Percentiles rank a stretch among this genome's conserved stretches.
Evolutionary conservation across 2,329 filamentous ascomycete species (phyloP).

Genomic region (Trichoderma sp.): DNA sequence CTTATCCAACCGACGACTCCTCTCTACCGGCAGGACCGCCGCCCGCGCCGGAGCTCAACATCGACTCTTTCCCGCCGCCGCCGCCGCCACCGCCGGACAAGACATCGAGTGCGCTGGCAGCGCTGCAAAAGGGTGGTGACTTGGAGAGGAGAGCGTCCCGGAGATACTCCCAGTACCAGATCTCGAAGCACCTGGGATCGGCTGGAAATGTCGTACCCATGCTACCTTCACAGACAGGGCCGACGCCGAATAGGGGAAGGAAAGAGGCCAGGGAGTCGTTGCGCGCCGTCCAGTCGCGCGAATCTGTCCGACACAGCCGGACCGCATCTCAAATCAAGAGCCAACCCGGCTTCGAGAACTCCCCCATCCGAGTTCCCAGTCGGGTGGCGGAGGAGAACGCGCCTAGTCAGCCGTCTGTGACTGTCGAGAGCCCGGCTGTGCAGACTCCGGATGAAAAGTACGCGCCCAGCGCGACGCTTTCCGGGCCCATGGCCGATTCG

Average conservation of each 20-base stretch:
- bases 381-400: constrained; percentile 65
- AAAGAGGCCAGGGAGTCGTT: constrained; percentile 81
- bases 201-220: constrained; percentile 82
- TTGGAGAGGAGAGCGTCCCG: constrained; percentile 89
- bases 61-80: constrained; percentile 70
- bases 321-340: constrained; percentile 52
- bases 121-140: constrained; percentile 87
- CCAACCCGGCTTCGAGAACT: constrained; percentile 53
- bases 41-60: constrained; percentile 50
- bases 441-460: constrained; percentile 70
- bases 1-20: constrained; percentile 67
- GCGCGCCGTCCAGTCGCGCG: constrained; percentile 63
- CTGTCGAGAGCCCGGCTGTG: constrained; percentile 38
- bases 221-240: constrained; percentile 79
- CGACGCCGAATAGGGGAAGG: constrained; percentile 81
- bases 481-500: constrained; percentile 57
- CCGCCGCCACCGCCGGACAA: constrained; percentile 69
- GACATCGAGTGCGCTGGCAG: constrained; percentile 86
- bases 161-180: constrained; percentile 94
- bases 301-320: constrained; percentile 54
- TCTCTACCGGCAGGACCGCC: constrained; percentile 47
- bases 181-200: constrained; percentile 86
- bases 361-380: constrained; percentile 61
- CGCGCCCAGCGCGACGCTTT: constrained; percentile 59
- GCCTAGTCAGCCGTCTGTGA: constrained; percentile 33